phyloP scores from a whole-genome alignment of 176 grass and related monocot species.

The Alloteropsis semialata region DNA sequence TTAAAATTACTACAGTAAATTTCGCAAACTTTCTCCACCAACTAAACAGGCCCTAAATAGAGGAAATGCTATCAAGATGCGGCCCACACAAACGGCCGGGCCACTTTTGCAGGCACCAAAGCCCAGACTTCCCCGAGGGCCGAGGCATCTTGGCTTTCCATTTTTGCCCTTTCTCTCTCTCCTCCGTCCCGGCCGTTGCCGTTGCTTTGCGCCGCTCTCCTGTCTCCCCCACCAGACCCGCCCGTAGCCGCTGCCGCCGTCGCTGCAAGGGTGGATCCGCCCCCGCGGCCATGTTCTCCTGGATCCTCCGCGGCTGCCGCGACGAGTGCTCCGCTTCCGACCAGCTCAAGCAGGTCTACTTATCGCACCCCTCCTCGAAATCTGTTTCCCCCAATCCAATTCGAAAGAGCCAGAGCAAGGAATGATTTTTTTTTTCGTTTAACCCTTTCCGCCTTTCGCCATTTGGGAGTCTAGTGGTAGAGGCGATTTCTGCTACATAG shows the following conservation, averaged over 20 bases:
- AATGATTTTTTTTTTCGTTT: no score
- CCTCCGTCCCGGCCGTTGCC: constrained; percentile 1
- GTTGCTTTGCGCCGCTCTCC: neutral
- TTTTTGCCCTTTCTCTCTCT: constrained; percentile 9
- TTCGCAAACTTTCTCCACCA: no score
- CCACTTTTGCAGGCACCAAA: neutral
- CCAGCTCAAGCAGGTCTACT: constrained; percentile 58
- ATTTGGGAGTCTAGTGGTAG: neutral
- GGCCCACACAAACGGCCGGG: neutral
- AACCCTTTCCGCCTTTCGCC: neutral
- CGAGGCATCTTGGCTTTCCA: neutral
- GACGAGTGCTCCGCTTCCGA: constrained; percentile 49
- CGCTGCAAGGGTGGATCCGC: neutral
- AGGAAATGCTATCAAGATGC: neutral
- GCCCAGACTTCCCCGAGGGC: neutral
- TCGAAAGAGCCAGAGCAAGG: neutral
- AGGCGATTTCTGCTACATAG: neutral
- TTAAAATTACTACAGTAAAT: no score
- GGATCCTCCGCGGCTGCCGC: constrained; percentile 48
- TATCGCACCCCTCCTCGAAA: neutral
- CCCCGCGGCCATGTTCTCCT: constrained; percentile 40
- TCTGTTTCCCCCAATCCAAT: neutral
- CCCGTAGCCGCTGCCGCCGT: neutral
- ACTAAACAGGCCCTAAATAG: no score
- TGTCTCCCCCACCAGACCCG: neutral